phyloP scores from a whole-genome alignment of 257 asterid genomes.

The Solanum okadae region DNA sequence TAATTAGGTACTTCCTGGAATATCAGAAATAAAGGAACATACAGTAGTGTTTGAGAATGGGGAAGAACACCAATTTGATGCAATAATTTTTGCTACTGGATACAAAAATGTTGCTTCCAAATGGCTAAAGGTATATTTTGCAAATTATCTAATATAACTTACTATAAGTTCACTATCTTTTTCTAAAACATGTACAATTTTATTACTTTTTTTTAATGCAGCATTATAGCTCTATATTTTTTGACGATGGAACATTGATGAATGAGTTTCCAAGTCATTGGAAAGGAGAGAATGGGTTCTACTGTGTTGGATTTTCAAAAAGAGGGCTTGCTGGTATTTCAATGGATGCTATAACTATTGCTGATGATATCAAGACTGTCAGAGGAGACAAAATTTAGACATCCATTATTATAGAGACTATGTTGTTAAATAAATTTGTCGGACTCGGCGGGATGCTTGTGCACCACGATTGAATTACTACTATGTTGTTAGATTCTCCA shows the following conservation, averaged over 20 bases:
- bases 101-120: conserved; percentile 28
- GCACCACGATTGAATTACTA: neutral
- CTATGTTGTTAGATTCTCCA: neutral
- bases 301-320: neutral
- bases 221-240: neutral
- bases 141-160: neutral
- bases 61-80: neutral
- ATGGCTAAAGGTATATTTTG: conserved; percentile 32
- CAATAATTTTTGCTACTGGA: conserved; percentile 39
- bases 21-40: conserved; percentile 13
- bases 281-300: neutral
- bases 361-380: neutral
- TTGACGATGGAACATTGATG: neutral
- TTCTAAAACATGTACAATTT: neutral
- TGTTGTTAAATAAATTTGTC: neutral
- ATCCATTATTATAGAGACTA: neutral
- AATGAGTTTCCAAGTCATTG: neutral
- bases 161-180: neutral
- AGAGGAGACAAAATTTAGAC: neutral
- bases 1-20: conserved; percentile 29
- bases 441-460: neutral
- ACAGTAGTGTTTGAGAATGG: conserved; percentile 24
- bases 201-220: too few relatives aligned
- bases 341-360: neutral
- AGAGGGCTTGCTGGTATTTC: neutral